Evolutionary conservation across 768 basidiomycete species (phyloP), one percentile per base, ranked within the genome.

Genomic region (Hemileccinum rubropunctum): DNA sequence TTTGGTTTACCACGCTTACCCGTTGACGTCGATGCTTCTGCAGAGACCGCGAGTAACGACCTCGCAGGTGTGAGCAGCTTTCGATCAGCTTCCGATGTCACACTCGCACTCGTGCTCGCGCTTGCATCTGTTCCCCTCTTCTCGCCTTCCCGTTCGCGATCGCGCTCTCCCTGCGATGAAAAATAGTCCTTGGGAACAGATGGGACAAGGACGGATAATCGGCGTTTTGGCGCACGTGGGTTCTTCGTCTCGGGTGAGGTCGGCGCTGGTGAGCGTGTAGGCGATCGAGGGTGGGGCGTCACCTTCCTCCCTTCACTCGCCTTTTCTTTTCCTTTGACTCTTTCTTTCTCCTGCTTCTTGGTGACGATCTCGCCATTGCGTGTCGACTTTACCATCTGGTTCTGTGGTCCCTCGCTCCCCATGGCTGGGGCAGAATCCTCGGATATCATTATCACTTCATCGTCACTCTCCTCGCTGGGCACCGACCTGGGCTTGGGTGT

Each of bases 141-240:
- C 18, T 17, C n/a, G 3, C 15, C 15, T 34, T 34, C 23, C 21
- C 15, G 42, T 1, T 23, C 36, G 8, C 13, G 35, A 8, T 38
- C 17, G n/a, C 14, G 15, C 5, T 37, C 27, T 6, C 4, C 38
- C 21, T 50, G 59, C 8, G 66, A 56, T 12, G 56, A 58, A 34
- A 68, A 58, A 27, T 67, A 67, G 2, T 67, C 60, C 33, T 51
- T 48, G 6, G 63, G 53, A 0, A 67, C 38, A 9, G 65, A 33
- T 12, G 69, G 68, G 10, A 70, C 45, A 2, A 69, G 17, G 10
- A 71, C 69, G 11, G 64, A 68, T 4, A 65, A 37, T 14, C 48
- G 54, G 18, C 59, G 64, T 35, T 68, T 67, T 0, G 42, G 51
- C 5, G 42, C 48, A 17, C 35, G 53, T 3, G 41, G 9, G 1